Conservation (phyloP, 306 rosid genomes). For the Carpinus viminea region DNA sequence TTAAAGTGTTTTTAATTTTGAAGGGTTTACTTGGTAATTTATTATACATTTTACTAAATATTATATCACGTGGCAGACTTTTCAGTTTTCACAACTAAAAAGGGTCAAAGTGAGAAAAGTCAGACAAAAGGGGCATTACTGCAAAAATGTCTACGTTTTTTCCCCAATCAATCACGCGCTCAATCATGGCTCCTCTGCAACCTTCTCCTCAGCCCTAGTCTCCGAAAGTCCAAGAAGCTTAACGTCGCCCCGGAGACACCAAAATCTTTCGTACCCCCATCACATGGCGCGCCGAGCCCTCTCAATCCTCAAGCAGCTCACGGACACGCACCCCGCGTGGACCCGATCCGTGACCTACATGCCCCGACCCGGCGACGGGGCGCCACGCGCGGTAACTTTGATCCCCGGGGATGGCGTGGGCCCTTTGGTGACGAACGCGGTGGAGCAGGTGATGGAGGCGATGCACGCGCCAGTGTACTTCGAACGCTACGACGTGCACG, state of each 20-base stretch:
- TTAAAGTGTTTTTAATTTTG: no score
- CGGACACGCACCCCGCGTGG: slow-evolving; percentile 16
- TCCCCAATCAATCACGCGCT: background rate
- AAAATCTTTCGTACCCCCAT: background rate
- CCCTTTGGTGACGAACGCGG: slow-evolving; percentile 70
- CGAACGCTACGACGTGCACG: slow-evolving; percentile 66
- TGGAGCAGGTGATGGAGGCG: slow-evolving; percentile 82
- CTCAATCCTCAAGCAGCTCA: slow-evolving; percentile 36
- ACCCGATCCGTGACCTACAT: slow-evolving; percentile 74
- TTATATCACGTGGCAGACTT: no score
- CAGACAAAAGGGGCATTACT: background rate
- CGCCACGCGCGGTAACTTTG: slow-evolving; percentile 69
- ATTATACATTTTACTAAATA: no score
- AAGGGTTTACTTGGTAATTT: no score
- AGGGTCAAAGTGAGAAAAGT: background rate
- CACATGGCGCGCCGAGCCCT: slow-evolving; percentile 57
- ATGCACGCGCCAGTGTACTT: slow-evolving; percentile 85
- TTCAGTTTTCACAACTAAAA: no score
- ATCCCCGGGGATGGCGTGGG: slow-evolving; percentile 90
- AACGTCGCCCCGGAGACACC: background rate
- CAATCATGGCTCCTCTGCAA: background rate
- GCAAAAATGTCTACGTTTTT: background rate
- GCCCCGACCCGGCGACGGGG: slow-evolving; percentile 86
- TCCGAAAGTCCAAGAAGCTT: background rate
- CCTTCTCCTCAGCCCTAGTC: background rate